Evolutionary conservation across 176 grass and related monocot genomes (phyloP), one percentile per base, ranked within the genome.

Genomic region (Oryza officinalis): DNA sequence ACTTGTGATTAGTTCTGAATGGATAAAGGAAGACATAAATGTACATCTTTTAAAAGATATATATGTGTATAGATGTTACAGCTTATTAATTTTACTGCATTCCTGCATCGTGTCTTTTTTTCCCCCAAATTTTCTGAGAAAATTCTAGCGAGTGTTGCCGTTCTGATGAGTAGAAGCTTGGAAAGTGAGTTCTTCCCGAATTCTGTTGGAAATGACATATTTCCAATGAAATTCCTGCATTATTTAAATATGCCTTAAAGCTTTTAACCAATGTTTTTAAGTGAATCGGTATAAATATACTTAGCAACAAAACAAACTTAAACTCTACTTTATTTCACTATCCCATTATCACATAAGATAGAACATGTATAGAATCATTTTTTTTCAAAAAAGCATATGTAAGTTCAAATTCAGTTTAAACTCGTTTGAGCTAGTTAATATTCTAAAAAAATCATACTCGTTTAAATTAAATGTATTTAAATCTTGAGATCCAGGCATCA

Each of bases 31-130:
- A 77, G 61, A 72, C 86, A 91, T 66, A 92, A 90, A 71, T 97
- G 87, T 94, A 94, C 60, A 97, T 88, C 87, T 81, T 67, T 72
- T 73, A 82, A 30, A 66, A 76, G 35, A 71, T 94, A 31, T 90
- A 89, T 72, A 83, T 80, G 87, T 63, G 1, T 57, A 85, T 83
- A 71, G 67, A 68, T 77, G 40, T 75, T 82, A 71, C 70, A 87
- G 26, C 50, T 76, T 45, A 38, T 63, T 54, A 67, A 50, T 65
- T 18, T 59, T 50, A 60, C 27, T 40, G 13, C 32, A 30, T 30
- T 0, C 3, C 32, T 38, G 7, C 13, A n/a, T 13, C 30, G 23
- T 65, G 17, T 54, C 20, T 2, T 15, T 28, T 69, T 65, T 7
- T 41, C 37, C 37, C 32, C 32, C 5, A 33, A 59, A 5, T 74